Conservation (phyloP, 2,329 filamentous ascomycete species). For the Hypoxylon sp. region DNA sequence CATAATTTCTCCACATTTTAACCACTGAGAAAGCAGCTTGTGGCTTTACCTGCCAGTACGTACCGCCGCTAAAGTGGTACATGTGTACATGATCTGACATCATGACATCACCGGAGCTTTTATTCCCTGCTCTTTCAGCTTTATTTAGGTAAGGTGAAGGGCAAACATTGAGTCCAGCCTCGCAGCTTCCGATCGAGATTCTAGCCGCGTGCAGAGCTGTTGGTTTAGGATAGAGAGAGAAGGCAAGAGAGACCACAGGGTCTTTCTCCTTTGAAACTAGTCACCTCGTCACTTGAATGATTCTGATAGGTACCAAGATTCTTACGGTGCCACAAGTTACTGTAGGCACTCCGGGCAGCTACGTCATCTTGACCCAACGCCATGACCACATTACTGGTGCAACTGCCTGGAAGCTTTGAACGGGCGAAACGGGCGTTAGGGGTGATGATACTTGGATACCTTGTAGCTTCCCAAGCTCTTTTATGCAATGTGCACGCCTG, state of each 20-base stretch:
- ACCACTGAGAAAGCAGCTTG: too few relatives aligned
- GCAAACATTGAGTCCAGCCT: slow-evolving; percentile 13
- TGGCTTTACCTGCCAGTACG: too few relatives aligned
- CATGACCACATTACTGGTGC: slow-evolving; percentile 23
- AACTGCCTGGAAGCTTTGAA: slow-evolving; percentile 12
- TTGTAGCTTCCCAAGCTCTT: neutral
- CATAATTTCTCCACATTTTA: slow-evolving; percentile 10
- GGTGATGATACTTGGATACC: neutral
- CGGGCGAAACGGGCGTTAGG: slow-evolving; percentile 9
- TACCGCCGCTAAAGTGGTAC: slow-evolving; percentile 14
- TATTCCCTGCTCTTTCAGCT: slow-evolving; percentile 42
- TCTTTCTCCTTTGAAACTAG: slow-evolving; percentile 32
- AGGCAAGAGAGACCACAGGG: slow-evolving; percentile 1
- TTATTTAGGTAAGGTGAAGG: slow-evolving; percentile 2
- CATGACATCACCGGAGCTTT: slow-evolving; percentile 52
- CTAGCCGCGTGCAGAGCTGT: slow-evolving; percentile 24
- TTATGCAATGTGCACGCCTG: slow-evolving; percentile 6
- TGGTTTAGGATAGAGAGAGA: slow-evolving; percentile 18
- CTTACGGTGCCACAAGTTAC: slow-evolving; percentile 16
- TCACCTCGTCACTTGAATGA: slow-evolving; percentile 10
- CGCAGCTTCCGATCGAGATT: slow-evolving; percentile 41
- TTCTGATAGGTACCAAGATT: slow-evolving; percentile 9
- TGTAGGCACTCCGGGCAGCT: slow-evolving; percentile 25
- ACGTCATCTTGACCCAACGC: slow-evolving; percentile 41
- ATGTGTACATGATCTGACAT: slow-evolving; percentile 2